Base-by-base conservation (phyloP, 176 grass and related monocot genomes). In the Neostapfia colusana region DNA sequence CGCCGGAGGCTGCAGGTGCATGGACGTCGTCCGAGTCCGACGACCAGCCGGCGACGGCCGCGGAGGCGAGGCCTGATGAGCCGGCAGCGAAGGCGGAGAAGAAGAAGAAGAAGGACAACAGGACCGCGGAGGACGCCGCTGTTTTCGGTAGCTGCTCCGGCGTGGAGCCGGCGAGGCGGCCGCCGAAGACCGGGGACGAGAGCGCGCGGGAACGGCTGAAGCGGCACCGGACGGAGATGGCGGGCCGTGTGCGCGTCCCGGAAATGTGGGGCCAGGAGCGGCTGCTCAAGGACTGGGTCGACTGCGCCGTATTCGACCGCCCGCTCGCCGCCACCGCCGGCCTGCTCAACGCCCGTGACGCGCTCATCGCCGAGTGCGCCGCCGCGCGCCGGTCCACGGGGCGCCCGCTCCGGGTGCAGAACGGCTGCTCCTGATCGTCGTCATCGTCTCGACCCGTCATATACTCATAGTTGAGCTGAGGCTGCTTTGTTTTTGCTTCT, bases 191-290 rank as follows among this genome's bases (percentile, higher is more conserved):
- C 8, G 81, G 6, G 1, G 73, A 84, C 60, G 76, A 81, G 37
- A 76, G 81, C 77, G 67, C 70, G 65, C 75, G 85, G 69, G 82
- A 91, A 82, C 83, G 85, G 78, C 78, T 91, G 35, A 91, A 88
- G 78, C 69, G 81, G 69, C 85, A 91, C 63, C 68, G 89, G 39
- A 79, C 57, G 85, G 85, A 91, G 78, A 85, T 88, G 73, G 81
- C 85, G 5, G 89, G 82, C 1, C 77, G 82, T 63, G 89, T 91
- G 63, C 64, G 81, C 73, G 75, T 91, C 75, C 89, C 89, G 38
- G 89, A 91, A 6, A 85, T 50, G 69, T 91, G 89, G 89, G 85
- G 85, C 28, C 81, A 88, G 78, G 89, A 91, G 85, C 63, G 73
- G 27, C 24, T 78, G 27, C 82, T 91, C 37, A 79, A 82, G 73